Conservation (phyloP, 345 rosid genomes). For the Sonneratia alba region DNA sequence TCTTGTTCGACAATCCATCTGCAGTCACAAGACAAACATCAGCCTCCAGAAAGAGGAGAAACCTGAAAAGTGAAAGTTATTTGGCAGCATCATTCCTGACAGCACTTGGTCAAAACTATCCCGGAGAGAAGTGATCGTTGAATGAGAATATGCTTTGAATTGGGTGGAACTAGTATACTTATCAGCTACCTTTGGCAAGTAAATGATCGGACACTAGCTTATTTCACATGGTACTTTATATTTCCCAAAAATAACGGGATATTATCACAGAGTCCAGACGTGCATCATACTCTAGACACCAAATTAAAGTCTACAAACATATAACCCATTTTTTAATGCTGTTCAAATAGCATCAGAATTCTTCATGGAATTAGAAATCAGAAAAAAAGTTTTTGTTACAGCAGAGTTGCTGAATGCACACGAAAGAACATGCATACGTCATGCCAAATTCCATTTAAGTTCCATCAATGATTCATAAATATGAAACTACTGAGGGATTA, state of each 20-base stretch:
- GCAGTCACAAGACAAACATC: constrained; percentile 11
- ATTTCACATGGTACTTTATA: neutral
- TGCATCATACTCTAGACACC: neutral
- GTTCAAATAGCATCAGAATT: neutral
- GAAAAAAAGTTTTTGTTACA: neutral
- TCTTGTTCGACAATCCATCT: constrained; percentile 34
- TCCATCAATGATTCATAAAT: neutral
- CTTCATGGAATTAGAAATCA: neutral
- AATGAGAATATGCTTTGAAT: neutral
- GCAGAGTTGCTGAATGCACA: neutral
- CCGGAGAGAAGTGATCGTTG: neutral
- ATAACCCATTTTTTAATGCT: neutral
- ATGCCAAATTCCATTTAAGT: too few species aligned
- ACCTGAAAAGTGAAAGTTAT: neutral
- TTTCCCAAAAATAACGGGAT: neutral
- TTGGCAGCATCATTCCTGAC: neutral
- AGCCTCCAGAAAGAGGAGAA: neutral
- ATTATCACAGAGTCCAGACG: neutral
- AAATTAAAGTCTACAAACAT: neutral
- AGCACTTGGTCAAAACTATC: neutral
- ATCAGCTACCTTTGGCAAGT: neutral
- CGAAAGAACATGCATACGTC: neutral
- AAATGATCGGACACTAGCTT: neutral
- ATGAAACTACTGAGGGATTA: too few species aligned
- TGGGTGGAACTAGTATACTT: neutral